These are phyloP conservation scores for Metarhizium rileyi DNA, from an alignment of 2,329 filamentous ascomycete species.

Conservation along the genomic window DNA sequence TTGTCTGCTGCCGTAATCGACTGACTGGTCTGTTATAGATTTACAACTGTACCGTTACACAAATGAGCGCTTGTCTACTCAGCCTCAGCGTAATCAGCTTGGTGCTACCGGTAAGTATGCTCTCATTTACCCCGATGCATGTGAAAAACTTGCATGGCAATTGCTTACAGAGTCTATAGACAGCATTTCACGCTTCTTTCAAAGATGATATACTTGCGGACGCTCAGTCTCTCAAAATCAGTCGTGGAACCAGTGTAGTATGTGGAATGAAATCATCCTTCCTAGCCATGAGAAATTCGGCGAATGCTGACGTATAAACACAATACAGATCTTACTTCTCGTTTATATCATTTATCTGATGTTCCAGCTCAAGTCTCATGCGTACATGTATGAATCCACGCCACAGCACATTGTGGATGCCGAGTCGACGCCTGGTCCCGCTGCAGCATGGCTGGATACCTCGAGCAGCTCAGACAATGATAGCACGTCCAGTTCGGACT, in stretches of 20 bases:
- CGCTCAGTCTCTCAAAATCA: slow-evolving; percentile 67
- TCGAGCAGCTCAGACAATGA: slow-evolving; percentile 44
- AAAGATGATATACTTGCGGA: slow-evolving; percentile 53
- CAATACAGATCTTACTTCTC: slow-evolving; percentile 57
- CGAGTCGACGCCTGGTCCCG: slow-evolving; percentile 75
- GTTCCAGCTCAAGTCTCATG: slow-evolving; percentile 86
- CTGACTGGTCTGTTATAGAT: slow-evolving; percentile 37
- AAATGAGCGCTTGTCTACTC: slow-evolving; percentile 90
- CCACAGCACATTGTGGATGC: slow-evolving; percentile 90
- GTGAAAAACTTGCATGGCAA: slow-evolving; percentile 20
- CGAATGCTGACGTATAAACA: neutral
- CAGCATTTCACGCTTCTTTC: slow-evolving; percentile 88
- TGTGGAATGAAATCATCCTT: slow-evolving; percentile 20
- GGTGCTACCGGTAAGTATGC: slow-evolving; percentile 57
- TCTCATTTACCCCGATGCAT: neutral
- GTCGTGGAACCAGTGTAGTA: slow-evolving; percentile 79
- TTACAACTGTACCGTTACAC: slow-evolving; percentile 90
- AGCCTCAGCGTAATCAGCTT: slow-evolving; percentile 86
- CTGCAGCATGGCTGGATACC: slow-evolving; percentile 71
- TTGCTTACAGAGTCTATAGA: slow-evolving; percentile 40
- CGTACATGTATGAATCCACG: slow-evolving; percentile 86
- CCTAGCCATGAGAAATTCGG: neutral
- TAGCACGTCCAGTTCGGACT: slow-evolving; percentile 57
- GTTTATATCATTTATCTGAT: slow-evolving; percentile 78
- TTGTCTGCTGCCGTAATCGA: neutral